phyloP scores from a whole-genome alignment of 2,329 filamentous ascomycete genomes.

The Fusarium nanum region DNA sequence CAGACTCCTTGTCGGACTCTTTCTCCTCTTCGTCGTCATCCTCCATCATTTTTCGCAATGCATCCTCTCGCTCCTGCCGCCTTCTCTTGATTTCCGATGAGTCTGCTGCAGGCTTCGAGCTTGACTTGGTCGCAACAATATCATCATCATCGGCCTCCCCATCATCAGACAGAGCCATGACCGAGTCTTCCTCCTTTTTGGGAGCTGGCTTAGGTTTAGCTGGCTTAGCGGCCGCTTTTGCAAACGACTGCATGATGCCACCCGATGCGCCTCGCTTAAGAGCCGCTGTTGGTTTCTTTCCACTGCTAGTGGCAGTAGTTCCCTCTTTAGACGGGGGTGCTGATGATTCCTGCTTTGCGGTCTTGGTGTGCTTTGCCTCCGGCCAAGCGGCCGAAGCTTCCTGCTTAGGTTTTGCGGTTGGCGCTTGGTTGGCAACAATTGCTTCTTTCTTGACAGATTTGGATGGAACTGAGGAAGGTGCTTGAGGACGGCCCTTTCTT shows the following conservation, averaged over 20 bases:
- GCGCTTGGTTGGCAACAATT: slow-evolving; percentile 19
- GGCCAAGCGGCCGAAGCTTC: slow-evolving; percentile 23
- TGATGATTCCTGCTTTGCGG: slow-evolving; percentile 49
- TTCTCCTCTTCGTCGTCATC: slow-evolving; percentile 70
- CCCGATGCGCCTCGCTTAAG: slow-evolving; percentile 69
- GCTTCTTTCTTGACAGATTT: slow-evolving; percentile 36
- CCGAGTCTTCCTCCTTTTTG: slow-evolving; percentile 50
- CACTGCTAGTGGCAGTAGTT: slow-evolving; percentile 43
- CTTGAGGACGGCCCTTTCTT: slow-evolving; percentile 51
- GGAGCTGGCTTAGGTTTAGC: slow-evolving; percentile 62
- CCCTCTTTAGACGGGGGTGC: slow-evolving; percentile 41
- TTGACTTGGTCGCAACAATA: slow-evolving; percentile 43
- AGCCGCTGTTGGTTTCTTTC: slow-evolving; percentile 52
- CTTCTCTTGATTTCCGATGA: slow-evolving; percentile 45
- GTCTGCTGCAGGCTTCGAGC: slow-evolving; percentile 39
- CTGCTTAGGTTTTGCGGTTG: slow-evolving; percentile 43
- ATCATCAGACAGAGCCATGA: slow-evolving; percentile 54
- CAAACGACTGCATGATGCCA: slow-evolving; percentile 83
- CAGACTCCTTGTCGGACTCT: slow-evolving; percentile 53
- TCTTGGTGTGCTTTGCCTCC: slow-evolving; percentile 26
- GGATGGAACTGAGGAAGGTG: slow-evolving; percentile 44
- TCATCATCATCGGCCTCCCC: slow-evolving; percentile 56
- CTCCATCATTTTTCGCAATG: slow-evolving; percentile 62
- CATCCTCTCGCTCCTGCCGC: slow-evolving; percentile 54
- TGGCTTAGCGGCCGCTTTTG: slow-evolving; percentile 63